These are phyloP conservation scores for Trichoderma atrobrunneum DNA, from an alignment of 2,329 filamentous ascomycete species.

Conservation along the genomic window DNA sequence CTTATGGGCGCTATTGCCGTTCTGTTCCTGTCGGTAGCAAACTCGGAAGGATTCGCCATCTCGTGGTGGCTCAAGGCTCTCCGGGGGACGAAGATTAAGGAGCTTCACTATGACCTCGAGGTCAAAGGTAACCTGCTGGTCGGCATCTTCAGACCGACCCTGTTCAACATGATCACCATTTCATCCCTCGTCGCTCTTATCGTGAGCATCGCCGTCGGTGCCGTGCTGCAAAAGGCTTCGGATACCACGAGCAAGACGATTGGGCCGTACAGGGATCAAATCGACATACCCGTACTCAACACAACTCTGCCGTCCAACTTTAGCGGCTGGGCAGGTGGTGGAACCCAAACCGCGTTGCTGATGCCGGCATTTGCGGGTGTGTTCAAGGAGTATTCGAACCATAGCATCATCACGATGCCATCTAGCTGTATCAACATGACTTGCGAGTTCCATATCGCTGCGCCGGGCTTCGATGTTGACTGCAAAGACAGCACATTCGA, in stretches of 20 bases:
- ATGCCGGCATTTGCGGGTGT: constrained; percentile 6
- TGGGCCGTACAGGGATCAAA: neutral
- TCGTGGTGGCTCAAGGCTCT: constrained; percentile 16
- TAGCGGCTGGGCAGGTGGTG: constrained; percentile 12
- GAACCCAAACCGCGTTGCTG: neutral
- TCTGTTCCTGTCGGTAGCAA: neutral
- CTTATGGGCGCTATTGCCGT: neutral
- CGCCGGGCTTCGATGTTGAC: constrained; percentile 7
- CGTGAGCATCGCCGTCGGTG: neutral
- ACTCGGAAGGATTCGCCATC: constrained; percentile 2
- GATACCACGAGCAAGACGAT: constrained; percentile 1
- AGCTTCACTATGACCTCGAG: constrained; percentile 14
- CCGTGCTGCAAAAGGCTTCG: constrained; percentile 10
- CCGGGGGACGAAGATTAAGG: constrained; percentile 1
- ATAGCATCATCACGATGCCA: neutral
- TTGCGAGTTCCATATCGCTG: neutral
- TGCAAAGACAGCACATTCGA: neutral
- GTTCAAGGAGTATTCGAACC: constrained; percentile 11
- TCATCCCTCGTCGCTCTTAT: neutral
- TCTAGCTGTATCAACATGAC: neutral
- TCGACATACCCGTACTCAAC: neutral
- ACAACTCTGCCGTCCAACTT: constrained; percentile 4
- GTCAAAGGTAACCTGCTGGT: constrained; percentile 1
- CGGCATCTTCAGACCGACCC: neutral
- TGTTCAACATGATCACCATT: neutral